Percentiles rank a stretch among this genome's conserved stretches.
These are phyloP conservation scores for Cicer arietinum DNA, from an alignment of 306 rosid genomes.

Conservation along the genomic window DNA sequence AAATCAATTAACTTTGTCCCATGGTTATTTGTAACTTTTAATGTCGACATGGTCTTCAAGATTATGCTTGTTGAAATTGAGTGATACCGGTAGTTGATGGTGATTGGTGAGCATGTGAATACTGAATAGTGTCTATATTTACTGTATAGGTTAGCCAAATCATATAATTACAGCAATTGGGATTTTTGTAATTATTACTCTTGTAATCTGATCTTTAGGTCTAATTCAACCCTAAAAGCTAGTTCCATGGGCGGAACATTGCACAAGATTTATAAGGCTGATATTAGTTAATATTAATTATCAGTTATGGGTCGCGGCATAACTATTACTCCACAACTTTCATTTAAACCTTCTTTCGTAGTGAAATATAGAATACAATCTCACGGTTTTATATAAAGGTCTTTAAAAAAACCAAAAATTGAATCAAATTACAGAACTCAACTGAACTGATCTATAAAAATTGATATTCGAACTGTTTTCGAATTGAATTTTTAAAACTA, in stretches of 20 bases:
- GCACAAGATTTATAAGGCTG: neutral
- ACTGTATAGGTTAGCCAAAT: neutral
- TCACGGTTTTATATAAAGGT: too few relatives aligned
- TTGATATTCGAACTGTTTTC: too few relatives aligned
- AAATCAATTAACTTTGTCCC: constrained; percentile 26
- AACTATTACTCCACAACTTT: too few relatives aligned
- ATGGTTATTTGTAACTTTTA: constrained; percentile 15
- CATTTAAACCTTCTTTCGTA: too few relatives aligned
- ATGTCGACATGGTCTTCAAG: constrained; percentile 7
- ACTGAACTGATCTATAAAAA: too few relatives aligned
- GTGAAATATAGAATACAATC: too few relatives aligned
- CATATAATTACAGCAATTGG: neutral
- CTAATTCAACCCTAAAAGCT: neutral
- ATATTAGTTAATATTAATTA: too few relatives aligned
- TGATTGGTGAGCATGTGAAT: neutral
- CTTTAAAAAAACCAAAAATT: too few relatives aligned
- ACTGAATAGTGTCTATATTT: neutral
- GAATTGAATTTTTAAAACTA: too few relatives aligned
- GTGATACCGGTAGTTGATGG: neutral
- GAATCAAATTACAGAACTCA: too few relatives aligned
- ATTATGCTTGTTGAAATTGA: constrained; percentile 14
- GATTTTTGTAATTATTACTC: neutral
- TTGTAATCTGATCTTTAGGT: neutral
- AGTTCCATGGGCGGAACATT: neutral
- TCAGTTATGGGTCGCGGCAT: too few relatives aligned